phyloP scores from a whole-genome alignment of 768 basidiomycete species.

The Podaxis carcinomalis region DNA sequence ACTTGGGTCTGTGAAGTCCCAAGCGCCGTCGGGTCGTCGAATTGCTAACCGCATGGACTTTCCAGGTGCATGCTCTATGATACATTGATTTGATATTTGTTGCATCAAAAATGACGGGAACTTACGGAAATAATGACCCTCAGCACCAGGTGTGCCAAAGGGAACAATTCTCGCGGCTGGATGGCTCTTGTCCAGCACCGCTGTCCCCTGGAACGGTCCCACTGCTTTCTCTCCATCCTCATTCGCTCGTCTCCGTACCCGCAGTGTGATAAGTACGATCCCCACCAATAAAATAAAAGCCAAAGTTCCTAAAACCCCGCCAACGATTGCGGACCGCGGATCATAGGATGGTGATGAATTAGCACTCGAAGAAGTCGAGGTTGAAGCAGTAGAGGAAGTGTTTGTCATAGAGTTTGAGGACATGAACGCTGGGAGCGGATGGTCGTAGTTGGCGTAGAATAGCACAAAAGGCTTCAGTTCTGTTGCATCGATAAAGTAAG shows the following conservation, averaged over 20 bases:
- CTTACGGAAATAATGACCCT: conserved; percentile 37
- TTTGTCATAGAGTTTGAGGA: conserved; percentile 6
- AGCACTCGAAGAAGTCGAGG: conserved; percentile 6
- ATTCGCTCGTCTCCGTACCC: conserved; percentile 24
- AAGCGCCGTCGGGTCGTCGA: conserved; percentile 49
- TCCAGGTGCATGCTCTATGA: conserved; percentile 46
- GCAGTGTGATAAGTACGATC: conserved; percentile 28
- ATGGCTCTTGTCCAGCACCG: conserved; percentile 26
- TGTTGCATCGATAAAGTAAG: background rate
- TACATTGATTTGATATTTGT: background rate
- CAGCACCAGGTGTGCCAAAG: conserved; percentile 31
- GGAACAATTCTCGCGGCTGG: conserved; percentile 38
- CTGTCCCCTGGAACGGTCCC: conserved; percentile 26
- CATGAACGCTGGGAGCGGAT: conserved; percentile 2
- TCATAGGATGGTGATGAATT: conserved; percentile 19
- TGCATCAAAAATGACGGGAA: background rate
- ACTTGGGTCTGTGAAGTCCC: conserved; percentile 45
- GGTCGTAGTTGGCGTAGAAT: conserved; percentile 2
- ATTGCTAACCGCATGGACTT: conserved; percentile 55
- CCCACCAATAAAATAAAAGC: conserved; percentile 25
- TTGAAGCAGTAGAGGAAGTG: conserved; percentile 12
- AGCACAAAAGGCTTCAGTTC: background rate
- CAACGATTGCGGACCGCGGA: conserved; percentile 23
- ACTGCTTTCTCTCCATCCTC: conserved; percentile 13
- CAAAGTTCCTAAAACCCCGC: conserved; percentile 27